These are phyloP conservation scores for Raffaelea ambrosiae DNA, from an alignment of 2,329 filamentous ascomycete genomes.

Conservation along the genomic window DNA sequence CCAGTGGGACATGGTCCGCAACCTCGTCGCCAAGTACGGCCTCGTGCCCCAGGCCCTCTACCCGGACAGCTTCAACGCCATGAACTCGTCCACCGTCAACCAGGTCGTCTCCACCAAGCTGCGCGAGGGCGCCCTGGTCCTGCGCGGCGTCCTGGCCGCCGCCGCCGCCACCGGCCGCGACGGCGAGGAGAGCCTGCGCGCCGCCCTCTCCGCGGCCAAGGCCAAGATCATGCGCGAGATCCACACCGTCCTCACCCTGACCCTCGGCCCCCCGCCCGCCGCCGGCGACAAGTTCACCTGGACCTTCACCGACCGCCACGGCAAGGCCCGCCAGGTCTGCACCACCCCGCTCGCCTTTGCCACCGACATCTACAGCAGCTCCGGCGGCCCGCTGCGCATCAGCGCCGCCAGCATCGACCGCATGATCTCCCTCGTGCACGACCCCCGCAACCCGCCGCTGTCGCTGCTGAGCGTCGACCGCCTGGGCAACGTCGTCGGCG, in stretches of 20 bases:
- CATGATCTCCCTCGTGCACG: constrained; percentile 77
- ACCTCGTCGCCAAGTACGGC: constrained; percentile 79
- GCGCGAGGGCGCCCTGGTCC: constrained; percentile 69
- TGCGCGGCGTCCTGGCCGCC: constrained; percentile 55
- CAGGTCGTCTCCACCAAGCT: constrained; percentile 73
- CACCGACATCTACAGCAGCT: constrained; percentile 53
- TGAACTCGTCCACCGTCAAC: constrained; percentile 62
- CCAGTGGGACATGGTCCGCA: constrained; percentile 89
- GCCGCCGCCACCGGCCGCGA: constrained; percentile 15
- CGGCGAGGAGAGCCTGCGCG: constrained; percentile 20
- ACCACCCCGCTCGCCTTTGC: constrained; percentile 66
- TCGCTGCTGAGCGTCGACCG: constrained; percentile 67
- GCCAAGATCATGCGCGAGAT: constrained; percentile 71
- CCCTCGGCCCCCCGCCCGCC: constrained; percentile 69
- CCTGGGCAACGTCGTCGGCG: constrained; percentile 74
- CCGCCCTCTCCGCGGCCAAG: constrained; percentile 45
- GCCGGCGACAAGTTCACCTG: constrained; percentile 65
- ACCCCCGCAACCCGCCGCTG: constrained; percentile 69
- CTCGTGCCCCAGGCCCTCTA: constrained; percentile 77
- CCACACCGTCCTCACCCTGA: constrained; percentile 71
- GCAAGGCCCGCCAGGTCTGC: constrained; percentile 52
- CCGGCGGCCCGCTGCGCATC: constrained; percentile 36
- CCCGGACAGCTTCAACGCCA: constrained; percentile 73
- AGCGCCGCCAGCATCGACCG: constrained; percentile 52
- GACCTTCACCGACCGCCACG: constrained; percentile 66